Evolutionary conservation across 2,329 filamentous ascomycete species (phyloP).

Genomic region (Fusarium hainanense): DNA sequence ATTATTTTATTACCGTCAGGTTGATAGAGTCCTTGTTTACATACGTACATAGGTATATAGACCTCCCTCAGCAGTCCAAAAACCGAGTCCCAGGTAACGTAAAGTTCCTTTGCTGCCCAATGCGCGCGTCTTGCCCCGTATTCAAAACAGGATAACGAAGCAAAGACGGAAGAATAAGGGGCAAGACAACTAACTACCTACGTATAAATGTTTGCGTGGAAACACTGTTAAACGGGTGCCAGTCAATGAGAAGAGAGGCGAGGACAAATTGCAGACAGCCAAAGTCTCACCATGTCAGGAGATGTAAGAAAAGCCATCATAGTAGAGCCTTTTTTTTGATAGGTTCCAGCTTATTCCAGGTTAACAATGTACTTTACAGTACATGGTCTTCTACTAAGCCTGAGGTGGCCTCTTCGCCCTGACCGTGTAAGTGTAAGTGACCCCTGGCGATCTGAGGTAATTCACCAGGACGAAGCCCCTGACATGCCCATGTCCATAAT

Average conservation of each 20-base stretch:
- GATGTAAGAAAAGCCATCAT: constrained; percentile 17
- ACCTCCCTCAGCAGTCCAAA: constrained; percentile 11
- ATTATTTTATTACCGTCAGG: neutral
- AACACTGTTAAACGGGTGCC: constrained; percentile 22
- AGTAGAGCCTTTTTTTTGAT: constrained; percentile 18
- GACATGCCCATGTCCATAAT: constrained; percentile 6
- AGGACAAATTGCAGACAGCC: constrained; percentile 34
- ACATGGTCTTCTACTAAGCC: constrained; percentile 2
- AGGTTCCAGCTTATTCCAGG: constrained; percentile 13
- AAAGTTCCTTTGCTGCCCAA: constrained; percentile 47
- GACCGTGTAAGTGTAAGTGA: constrained; percentile 25
- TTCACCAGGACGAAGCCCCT: constrained; percentile 18
- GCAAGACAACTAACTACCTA: constrained; percentile 9
- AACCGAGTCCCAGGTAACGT: constrained; percentile 32
- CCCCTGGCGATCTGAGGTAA: constrained; percentile 25
- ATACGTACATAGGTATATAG: constrained; percentile 25
- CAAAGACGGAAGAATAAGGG: constrained; percentile 36
- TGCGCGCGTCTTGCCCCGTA: constrained; percentile 41
- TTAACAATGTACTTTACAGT: neutral
- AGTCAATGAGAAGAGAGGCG: constrained; percentile 25
- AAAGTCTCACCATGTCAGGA: constrained; percentile 47
- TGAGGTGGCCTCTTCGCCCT: neutral
- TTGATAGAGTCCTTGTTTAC: constrained; percentile 34
- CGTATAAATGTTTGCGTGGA: constrained; percentile 1
- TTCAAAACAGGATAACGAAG: constrained; percentile 31